Evolutionary conservation across 495 filamentous ascomycete genomes (phyloP).

Genomic region (Halenospora varia): DNA sequence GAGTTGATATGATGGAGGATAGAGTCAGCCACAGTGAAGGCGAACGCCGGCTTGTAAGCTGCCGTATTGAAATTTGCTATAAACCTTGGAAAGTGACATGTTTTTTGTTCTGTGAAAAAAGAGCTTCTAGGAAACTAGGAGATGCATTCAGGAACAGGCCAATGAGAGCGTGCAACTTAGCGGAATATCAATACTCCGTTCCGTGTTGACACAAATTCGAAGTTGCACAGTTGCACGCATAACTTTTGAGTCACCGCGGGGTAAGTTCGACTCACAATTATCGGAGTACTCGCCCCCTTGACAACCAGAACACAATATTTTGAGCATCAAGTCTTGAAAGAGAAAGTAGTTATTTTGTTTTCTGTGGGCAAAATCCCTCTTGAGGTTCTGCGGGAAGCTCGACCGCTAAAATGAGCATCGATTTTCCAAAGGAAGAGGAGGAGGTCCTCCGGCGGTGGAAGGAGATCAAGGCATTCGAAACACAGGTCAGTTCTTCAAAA

Average conservation of each 20-base stretch:
- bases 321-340: not conserved
- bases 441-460: slow-evolving; percentile 74
- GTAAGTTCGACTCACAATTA: not conserved
- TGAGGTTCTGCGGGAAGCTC: not conserved
- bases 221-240: not conserved
- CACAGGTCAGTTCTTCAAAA: slow-evolving; percentile 37
- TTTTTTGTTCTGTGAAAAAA: no score
- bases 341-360: not conserved
- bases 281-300: not conserved
- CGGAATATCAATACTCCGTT: not conserved
- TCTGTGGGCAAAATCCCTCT: not conserved
- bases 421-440: slow-evolving; percentile 91
- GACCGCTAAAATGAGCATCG: slow-evolving; percentile 64
- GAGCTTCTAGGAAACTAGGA: no score
- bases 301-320: not conserved
- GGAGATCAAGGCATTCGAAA: slow-evolving; percentile 84
- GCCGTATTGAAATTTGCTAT: no score
- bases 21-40: no score
- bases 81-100: no score
- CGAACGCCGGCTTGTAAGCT: no score
- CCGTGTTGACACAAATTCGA: not conserved
- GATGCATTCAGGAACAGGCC: no score
- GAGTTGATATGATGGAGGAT: no score
- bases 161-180: no score
- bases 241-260: slow-evolving; percentile 4